Conservation (phyloP, 768 basidiomycete genomes). For the Russula ochroleuca region DNA sequence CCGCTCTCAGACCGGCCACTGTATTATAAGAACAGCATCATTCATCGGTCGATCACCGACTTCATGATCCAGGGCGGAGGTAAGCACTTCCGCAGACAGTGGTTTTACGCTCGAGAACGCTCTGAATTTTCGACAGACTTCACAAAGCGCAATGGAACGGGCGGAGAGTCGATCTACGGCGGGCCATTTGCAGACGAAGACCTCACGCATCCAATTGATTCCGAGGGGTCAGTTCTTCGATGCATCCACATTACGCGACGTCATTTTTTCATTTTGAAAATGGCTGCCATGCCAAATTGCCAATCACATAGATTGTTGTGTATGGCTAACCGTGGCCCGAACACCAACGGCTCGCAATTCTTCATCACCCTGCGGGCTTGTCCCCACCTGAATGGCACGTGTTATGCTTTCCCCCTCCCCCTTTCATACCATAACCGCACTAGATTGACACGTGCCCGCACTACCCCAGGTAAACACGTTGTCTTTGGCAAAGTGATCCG, state of each 20-base stretch:
- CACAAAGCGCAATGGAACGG: conserved; percentile 71
- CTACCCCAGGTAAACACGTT: conserved; percentile 52
- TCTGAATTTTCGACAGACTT: conserved; percentile 48
- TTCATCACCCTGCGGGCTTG: conserved; percentile 78
- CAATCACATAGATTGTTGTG: conserved; percentile 57
- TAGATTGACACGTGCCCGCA: conserved; percentile 30
- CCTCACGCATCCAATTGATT: conserved; percentile 56
- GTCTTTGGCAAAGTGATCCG: conserved; percentile 49
- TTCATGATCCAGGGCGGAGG: conserved; percentile 84
- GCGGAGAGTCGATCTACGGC: conserved; percentile 81
- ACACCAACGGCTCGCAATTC: conserved; percentile 85
- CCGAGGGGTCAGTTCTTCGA: conserved; percentile 46
- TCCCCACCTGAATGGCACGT: conserved; percentile 66
- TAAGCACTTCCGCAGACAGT: conserved; percentile 33
- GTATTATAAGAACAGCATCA: conserved; percentile 74
- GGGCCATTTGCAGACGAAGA: conserved; percentile 75
- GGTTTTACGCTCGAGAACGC: neutral
- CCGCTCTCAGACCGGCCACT: conserved; percentile 58
- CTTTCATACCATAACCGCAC: conserved; percentile 33
- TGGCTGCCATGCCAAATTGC: neutral
- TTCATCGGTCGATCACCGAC: conserved; percentile 73
- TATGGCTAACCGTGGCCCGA: conserved; percentile 84
- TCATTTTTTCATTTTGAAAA: neutral
- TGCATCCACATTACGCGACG: neutral
- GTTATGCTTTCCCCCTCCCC: conserved; percentile 35